Evolutionary conservation across 2,329 filamentous ascomycete genomes (phyloP).

Genomic region (Talaromyces sp.): DNA sequence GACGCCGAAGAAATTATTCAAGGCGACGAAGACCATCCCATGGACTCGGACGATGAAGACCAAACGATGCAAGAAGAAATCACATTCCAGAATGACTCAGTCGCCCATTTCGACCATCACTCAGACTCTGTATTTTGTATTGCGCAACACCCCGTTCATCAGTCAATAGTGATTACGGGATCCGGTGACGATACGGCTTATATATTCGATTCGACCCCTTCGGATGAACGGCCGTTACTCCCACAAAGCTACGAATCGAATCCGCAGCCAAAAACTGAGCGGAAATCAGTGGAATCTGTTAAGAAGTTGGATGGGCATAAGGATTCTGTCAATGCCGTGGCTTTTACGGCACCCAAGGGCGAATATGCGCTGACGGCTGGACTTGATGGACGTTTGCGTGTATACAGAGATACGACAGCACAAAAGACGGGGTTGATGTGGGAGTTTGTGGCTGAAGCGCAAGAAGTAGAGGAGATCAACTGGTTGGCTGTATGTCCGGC

Average conservation of each 20-base stretch:
- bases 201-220: constrained; percentile 70
- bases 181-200: constrained; percentile 83
- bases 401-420: constrained; percentile 54
- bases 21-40: constrained; percentile 63
- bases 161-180: constrained; percentile 77
- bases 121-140: constrained; percentile 92
- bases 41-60: constrained; percentile 62
- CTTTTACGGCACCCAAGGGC: constrained; percentile 77
- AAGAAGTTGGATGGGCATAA: constrained; percentile 81
- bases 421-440: constrained; percentile 50
- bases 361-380: constrained; percentile 83
- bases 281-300: constrained; percentile 58
- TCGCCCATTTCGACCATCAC: constrained; percentile 86
- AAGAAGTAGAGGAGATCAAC: constrained; percentile 93
- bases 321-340: constrained; percentile 81
- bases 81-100: constrained; percentile 81
- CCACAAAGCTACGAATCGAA: constrained; percentile 69
- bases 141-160: constrained; percentile 78
- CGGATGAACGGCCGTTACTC: constrained; percentile 57
- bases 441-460: constrained; percentile 68
- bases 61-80: constrained; percentile 41
- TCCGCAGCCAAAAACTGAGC: constrained; percentile 54
- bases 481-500: constrained; percentile 77
- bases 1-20: constrained; percentile 74
- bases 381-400: constrained; percentile 74